Evolutionary conservation across 805 yeast species (phyloP), one percentile per base, ranked within the genome.

Genomic region (Wickerhamiella nectarea): DNA sequence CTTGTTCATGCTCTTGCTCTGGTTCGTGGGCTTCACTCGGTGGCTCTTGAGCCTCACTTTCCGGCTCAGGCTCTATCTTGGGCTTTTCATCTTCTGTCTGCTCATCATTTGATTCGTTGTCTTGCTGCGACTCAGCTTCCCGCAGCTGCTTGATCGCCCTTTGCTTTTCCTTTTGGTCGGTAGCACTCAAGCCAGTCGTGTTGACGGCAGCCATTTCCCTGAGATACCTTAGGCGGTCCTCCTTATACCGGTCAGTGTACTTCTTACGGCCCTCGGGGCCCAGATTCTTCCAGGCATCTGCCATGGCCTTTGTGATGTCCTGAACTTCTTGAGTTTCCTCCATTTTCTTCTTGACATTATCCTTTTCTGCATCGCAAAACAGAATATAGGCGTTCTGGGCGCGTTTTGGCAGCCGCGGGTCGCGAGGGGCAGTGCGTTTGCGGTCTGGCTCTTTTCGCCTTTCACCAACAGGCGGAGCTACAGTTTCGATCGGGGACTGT

Each of bases 331-430:
- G 41, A 59, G 61, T 14, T 37, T 61, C 61, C 48, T 74, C 80
- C 42, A 76, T 66, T 48, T 72, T 74, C 41, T 71, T 68, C 48
- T 74, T 75, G 31, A 84, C 71, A 40, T 71, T 67, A 38, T 83
- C 94, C 60, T 82, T 82, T 56, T 84, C 93, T 64, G 73, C 64
- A 47, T 87, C 96, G 62, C 95, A 87, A 56, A 80, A 86, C 31
- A 84, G 72, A 49, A 84, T 67, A 56, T 86, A 87, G 4, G 95
- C 94, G 60, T 86, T 87, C 3, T 91, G 79, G 5, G 95, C 95
- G 54, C 93, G 70, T 53, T 81, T 84, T 17, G 95, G 96, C 54
- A 80, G 70, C 52, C 76, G 77, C 8, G 95, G 95, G 59, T 86
- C 94, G 53, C 86, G 74, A 8, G 70, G 67, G 41, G 67, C 67